Conservation (phyloP, 192 early-diverging fungal genomes). For the Dimargaris xerosporica region DNA sequence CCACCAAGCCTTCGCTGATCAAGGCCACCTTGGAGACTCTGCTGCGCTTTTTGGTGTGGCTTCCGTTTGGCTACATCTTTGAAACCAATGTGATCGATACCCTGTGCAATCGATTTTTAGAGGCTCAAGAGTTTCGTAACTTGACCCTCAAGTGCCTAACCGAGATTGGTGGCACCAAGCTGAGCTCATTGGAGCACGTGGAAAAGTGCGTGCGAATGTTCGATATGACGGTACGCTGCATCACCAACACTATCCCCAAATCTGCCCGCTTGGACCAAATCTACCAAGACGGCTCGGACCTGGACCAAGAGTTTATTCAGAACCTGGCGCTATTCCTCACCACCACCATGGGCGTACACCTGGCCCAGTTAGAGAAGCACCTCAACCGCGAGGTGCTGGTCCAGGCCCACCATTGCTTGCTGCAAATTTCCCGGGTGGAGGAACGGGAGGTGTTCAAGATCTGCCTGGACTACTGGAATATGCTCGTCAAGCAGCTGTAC, state of each 20-base stretch:
- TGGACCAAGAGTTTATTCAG: conserved; percentile 92
- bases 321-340: conserved; percentile 90
- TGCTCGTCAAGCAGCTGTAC: conserved; percentile 75
- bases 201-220: conserved; percentile 82
- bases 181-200: conserved; percentile 58
- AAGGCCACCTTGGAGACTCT: conserved; percentile 85
- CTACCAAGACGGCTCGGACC: conserved; percentile 45
- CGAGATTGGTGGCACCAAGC: conserved; percentile 80
- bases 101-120: conserved; percentile 68
- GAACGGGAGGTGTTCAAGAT: conserved; percentile 98
- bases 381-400: conserved; percentile 38
- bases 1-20: conserved; percentile 77
- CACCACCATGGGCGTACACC: conserved; percentile 65
- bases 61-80: conserved; percentile 96
- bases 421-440: conserved; percentile 79
- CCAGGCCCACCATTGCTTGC: conserved; percentile 76
- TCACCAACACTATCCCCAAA: conserved; percentile 18
- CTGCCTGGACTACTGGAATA: conserved; percentile 94
- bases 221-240: conserved; percentile 50
- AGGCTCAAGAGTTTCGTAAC: conserved; percentile 76
- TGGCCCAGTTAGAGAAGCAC: conserved; percentile 46
- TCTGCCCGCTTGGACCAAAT: background rate
- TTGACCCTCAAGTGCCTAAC: conserved; percentile 92
- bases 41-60: conserved; percentile 94
- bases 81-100: conserved; percentile 82